Evolutionary conservation across 257 asterid genomes (phyloP).

Genomic region (Vinca minor): DNA sequence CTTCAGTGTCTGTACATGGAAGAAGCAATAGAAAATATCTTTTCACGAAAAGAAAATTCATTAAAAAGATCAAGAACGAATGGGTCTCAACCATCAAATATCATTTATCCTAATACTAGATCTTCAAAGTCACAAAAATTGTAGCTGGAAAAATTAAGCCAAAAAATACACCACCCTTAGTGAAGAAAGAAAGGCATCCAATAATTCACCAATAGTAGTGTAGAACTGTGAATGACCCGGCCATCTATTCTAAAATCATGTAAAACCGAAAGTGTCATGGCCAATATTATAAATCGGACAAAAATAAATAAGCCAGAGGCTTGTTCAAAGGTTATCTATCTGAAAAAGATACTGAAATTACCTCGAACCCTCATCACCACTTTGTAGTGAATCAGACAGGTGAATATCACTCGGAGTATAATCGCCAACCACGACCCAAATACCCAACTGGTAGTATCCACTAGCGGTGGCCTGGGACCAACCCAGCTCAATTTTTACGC

Average conservation of each 20-base stretch:
- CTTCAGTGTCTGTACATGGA: neutral
- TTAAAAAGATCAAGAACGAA: neutral
- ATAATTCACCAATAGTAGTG: neutral
- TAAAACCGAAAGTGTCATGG: neutral
- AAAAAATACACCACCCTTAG: neutral
- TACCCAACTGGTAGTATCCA: conserved; percentile 89
- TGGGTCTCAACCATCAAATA: neutral
- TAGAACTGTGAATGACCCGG: neutral
- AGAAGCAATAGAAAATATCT: neutral
- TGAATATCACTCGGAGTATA: conserved; percentile 53
- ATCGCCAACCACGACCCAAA: conserved; percentile 74
- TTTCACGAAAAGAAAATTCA: neutral
- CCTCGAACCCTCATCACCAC: conserved; percentile 57
- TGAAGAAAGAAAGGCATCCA: neutral
- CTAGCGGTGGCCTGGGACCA: conserved; percentile 95
- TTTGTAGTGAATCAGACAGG: conserved; percentile 43
- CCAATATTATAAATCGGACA: neutral
- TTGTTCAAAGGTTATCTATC: neutral
- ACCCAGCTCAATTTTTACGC: conserved; percentile 81
- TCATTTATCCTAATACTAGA: neutral
- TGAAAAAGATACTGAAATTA: conserved; percentile 17
- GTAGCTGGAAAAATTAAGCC: neutral
- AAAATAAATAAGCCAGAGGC: neutral
- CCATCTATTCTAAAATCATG: neutral
- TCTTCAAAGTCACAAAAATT: neutral